These are phyloP conservation scores for Paraphaeosphaeria minitans DNA, from an alignment of 2,329 filamentous ascomycete genomes.

Conservation along the genomic window DNA sequence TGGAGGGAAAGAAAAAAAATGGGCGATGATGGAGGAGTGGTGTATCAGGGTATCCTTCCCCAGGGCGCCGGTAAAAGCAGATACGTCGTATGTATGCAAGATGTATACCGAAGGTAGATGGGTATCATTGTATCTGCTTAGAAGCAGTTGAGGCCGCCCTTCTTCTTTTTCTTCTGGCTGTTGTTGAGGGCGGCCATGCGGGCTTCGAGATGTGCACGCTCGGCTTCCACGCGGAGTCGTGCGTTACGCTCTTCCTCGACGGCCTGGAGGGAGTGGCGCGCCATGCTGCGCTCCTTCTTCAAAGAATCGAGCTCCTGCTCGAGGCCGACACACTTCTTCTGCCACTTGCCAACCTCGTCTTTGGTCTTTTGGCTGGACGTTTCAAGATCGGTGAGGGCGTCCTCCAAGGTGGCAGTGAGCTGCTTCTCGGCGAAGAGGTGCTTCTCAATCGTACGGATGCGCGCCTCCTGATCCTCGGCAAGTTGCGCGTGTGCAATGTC, in stretches of 20 bases:
- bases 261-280: constrained; percentile 75
- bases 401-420: constrained; percentile 91
- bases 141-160: constrained; percentile 96
- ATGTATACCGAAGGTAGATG: constrained; percentile 18
- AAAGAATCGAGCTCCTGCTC: constrained; percentile 73
- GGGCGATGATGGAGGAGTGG: constrained; percentile 12
- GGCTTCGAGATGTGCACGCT: constrained; percentile 87
- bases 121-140: constrained; percentile 52
- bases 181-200: constrained; percentile 77
- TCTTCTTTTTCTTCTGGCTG: constrained; percentile 91
- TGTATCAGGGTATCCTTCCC: constrained; percentile 29
- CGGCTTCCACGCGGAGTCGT: constrained; percentile 85
- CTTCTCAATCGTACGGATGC: constrained; percentile 95
- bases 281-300: constrained; percentile 63
- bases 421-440: constrained; percentile 95
- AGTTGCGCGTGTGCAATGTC: constrained; percentile 79
- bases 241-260: constrained; percentile 97
- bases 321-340: constrained; percentile 78
- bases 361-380: constrained; percentile 90
- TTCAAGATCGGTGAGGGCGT: constrained; percentile 93
- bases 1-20: not conserved
- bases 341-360: constrained; percentile 86
- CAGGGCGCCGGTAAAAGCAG: constrained; percentile 23
- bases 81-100: constrained; percentile 18
- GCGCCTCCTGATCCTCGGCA: constrained; percentile 92